Evolutionary conservation across 805 yeast species (phyloP), one percentile per base, ranked within the genome.

Genomic region (Candida broadrunensis): DNA sequence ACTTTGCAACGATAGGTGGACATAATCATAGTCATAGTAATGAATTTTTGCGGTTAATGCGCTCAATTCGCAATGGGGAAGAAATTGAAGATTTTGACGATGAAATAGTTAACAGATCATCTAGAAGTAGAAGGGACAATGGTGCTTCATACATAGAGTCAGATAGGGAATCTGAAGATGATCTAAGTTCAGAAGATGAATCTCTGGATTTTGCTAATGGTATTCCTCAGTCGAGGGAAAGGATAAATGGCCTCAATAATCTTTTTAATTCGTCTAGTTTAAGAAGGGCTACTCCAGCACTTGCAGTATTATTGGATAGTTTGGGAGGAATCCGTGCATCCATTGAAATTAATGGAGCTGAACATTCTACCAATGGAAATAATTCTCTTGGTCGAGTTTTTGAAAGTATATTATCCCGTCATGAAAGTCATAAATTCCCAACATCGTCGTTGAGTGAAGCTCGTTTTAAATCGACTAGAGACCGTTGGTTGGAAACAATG

Each of bases 401-500:
- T 36, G 64, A 54, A 27, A 49, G 42, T 26, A 38, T 55, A 27
- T 33, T 58, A 9, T 51, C 7, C 12, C 32, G 32, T 29, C 32
- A 29, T 29, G 32, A 29, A 8, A 29, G 5, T 14, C 32, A 14
- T 6, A 25, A 13, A 25, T 25, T 25, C 12, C 29, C 29, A 7
- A 13, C 3, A 5, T 14, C 18, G 8, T 7, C 36, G 6, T 30
- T 30, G 14, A 9, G n/a, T 27, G 19, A 11, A n/a, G 37, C 34
- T 16, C 35, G 37, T n/a, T 17, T 14, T 38, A 46, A 4, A 43
- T 74, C 85, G 0, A 81, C 93, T 0, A 60, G 66, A 12, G 82
- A 80, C 37, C 72, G 96, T 48, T 88, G 95, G 93, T 62, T 63
- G 29, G 85, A 83, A 33, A 71, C 77, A 5, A 63, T 74, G 27